Evolutionary conservation across 176 grass and related monocot species (phyloP).

Genomic region (Carex parvula): DNA sequence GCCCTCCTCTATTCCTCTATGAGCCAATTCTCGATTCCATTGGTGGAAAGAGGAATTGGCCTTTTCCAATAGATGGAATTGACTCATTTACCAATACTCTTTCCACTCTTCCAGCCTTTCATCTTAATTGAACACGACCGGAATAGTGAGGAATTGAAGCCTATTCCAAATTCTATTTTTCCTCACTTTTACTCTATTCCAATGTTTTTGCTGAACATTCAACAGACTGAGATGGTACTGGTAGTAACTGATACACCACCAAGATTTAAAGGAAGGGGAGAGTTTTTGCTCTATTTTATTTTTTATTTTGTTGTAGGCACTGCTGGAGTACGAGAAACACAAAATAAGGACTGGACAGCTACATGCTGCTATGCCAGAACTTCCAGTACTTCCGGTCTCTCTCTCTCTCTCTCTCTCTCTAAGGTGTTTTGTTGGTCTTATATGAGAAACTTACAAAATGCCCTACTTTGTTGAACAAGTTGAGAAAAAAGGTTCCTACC

Average conservation of each 20-base stretch:
- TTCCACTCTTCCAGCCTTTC: too few relatives aligned
- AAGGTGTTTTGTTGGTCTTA: neutral
- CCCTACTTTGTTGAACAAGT: neutral
- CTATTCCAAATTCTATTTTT: too few relatives aligned
- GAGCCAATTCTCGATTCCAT: too few relatives aligned
- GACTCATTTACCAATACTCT: too few relatives aligned
- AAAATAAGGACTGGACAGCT: constrained; percentile 86
- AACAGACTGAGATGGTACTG: neutral
- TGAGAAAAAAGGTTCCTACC: neutral
- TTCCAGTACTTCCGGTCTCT: constrained; percentile 32
- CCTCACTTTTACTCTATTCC: too few relatives aligned
- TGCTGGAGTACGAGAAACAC: constrained; percentile 99
- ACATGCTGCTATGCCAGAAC: constrained; percentile 58
- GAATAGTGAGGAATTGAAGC: too few relatives aligned
- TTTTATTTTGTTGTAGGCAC: constrained; percentile 52
- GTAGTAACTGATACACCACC: neutral
- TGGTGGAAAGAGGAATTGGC: too few relatives aligned
- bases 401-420: neutral
- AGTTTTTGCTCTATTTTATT: neutral
- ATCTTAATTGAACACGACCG: too few relatives aligned
- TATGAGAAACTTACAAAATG: neutral
- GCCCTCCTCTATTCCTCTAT: too few relatives aligned
- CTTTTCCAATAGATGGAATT: too few relatives aligned
- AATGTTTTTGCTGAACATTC: neutral
- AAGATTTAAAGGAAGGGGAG: neutral